phyloP scores from a whole-genome alignment of 2,329 filamentous ascomycete genomes.

The Davidsoniella eucalypti region DNA sequence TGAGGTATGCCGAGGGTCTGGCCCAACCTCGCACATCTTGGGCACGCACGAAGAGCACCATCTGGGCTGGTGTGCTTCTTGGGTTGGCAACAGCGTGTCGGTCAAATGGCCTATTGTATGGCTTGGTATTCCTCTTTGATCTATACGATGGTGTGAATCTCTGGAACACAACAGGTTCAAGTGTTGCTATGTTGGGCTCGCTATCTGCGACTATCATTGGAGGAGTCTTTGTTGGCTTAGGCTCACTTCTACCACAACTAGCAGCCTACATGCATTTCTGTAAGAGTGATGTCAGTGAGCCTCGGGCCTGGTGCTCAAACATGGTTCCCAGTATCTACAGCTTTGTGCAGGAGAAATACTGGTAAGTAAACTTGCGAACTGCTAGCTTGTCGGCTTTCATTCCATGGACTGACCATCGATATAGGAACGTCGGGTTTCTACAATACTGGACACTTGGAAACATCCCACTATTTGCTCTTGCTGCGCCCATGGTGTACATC shows the following conservation, averaged over 20 bases:
- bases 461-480: slow-evolving; percentile 72
- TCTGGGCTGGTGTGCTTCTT: slow-evolving; percentile 52
- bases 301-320: slow-evolving; percentile 57
- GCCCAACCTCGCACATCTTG: slow-evolving; percentile 22
- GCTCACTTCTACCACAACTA: slow-evolving; percentile 55
- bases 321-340: slow-evolving; percentile 74
- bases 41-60: slow-evolving; percentile 23
- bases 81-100: slow-evolving; percentile 58
- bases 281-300: slow-evolving; percentile 15
- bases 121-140: slow-evolving; percentile 51
- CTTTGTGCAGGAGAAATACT: slow-evolving; percentile 81
- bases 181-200: slow-evolving; percentile 29
- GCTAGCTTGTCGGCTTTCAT: background rate
- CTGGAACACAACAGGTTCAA: too few relatives aligned
- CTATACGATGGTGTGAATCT: slow-evolving; percentile 22
- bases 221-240: slow-evolving; percentile 49
- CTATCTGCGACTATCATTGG: slow-evolving; percentile 41
- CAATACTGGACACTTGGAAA: slow-evolving; percentile 83
- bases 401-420: background rate
- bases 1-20: slow-evolving; percentile 43
- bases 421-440: slow-evolving; percentile 74
- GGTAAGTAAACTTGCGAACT: slow-evolving; percentile 37
- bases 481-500: slow-evolving; percentile 57
- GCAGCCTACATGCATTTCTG: slow-evolving; percentile 63
- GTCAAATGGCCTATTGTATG: slow-evolving; percentile 75